Conservation (phyloP, 2,329 filamentous ascomycete species). For the Fusarium drepaniforme region DNA sequence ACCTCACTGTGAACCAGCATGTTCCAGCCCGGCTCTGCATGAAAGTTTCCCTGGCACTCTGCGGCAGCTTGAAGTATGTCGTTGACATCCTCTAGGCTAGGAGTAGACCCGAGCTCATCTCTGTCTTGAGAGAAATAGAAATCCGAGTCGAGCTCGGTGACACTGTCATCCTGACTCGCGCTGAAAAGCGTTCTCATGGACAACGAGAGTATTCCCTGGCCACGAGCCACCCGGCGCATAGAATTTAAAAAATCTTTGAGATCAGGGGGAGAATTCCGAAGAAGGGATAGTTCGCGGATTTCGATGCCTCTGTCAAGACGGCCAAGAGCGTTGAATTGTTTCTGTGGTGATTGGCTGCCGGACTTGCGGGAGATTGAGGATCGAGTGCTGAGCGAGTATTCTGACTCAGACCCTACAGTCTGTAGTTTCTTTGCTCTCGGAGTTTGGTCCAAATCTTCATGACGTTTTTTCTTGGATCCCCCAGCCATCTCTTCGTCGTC, state of each 20-base stretch:
- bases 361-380: conserved; percentile 4
- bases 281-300: background rate
- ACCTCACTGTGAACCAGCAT: background rate
- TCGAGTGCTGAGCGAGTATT: background rate
- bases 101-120: background rate
- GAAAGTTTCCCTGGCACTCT: conserved; percentile 6
- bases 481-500: background rate
- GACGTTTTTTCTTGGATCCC: background rate
- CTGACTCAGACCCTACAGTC: background rate
- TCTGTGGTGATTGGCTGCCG: conserved; percentile 3
- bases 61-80: background rate
- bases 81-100: background rate
- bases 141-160: background rate
- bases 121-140: background rate
- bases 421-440: background rate
- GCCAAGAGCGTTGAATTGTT: background rate
- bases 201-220: background rate
- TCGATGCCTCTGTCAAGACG: background rate
- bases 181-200: background rate
- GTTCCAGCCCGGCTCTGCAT: conserved; percentile 6
- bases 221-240: background rate
- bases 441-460: background rate
- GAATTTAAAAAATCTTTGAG: background rate
- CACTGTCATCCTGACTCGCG: background rate
- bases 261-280: background rate